Base-by-base conservation (phyloP, 805 yeast genomes). In the Ogataea methanolica region DNA sequence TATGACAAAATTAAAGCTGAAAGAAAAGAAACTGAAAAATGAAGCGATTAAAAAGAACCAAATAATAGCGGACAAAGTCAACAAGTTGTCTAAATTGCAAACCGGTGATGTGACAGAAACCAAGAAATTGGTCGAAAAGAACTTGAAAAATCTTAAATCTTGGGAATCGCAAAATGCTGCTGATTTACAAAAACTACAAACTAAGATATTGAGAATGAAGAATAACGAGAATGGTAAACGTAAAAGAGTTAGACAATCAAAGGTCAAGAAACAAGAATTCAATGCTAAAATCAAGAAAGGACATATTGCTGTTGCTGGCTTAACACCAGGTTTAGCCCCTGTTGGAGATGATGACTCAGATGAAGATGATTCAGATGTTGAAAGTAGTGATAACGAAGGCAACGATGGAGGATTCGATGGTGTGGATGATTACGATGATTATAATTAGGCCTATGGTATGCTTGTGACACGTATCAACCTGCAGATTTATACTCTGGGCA, bases 301-400 rank as follows among this genome's bases (percentile, higher is more conserved):
- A 19, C 56, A 61, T 35, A 65, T 75, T 52, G 64, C 78, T 4
- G 67, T 68, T 51, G 77, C 87, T 37, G 92, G 94, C 26, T 71
- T 87, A 46, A 87, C 95, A 0, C 95, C 94, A 1, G 95, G 95
- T 52, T 74, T 87, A 65, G 95, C 94, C 1, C 94, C 94, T 33
- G 90, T 87, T 22, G 91, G 82, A 19, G 91, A 82, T 34, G 70
- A 73, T 53, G 75, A 78, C 39, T 83, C 80, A 54, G 82, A 79
- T 48, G 80, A 60, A 26, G 59, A 54, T 12, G 58, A 53, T 12
- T 48, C 46, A 0, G 61, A 52, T 21, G 58, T 52, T 34, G 62
- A 52, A 21, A 56, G 52, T 33, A 62, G 58, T n/a, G 53, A 26
- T 9, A 3, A 9, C 31, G 31, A 26, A 26, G 11, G 31, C 31